Evolutionary conservation across 176 grass and related monocot species (phyloP).

Genomic region (Eragrostis nindensis): DNA sequence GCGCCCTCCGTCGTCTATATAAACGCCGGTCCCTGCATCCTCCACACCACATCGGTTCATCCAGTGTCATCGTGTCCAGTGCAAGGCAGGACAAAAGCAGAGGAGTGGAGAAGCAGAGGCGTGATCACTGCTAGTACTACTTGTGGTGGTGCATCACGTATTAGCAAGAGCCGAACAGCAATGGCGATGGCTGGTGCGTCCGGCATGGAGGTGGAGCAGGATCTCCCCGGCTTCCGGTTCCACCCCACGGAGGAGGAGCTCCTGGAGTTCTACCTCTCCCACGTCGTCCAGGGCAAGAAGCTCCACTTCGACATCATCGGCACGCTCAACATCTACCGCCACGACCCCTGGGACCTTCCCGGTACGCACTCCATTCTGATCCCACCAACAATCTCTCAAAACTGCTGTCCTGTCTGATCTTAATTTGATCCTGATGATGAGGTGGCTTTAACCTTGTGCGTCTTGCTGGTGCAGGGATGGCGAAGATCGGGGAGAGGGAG

Average conservation of each 20-base stretch:
- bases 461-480: conserved; percentile 43
- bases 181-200: conserved; percentile 15
- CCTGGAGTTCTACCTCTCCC: conserved; percentile 76
- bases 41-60: background rate
- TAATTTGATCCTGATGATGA: background rate
- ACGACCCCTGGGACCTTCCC: conserved; percentile 89
- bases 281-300: conserved; percentile 59
- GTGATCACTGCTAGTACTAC: background rate
- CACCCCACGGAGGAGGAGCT: conserved; percentile 96
- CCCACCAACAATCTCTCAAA: background rate
- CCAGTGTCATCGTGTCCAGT: background rate
- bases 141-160: background rate
- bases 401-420: background rate
- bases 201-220: conserved; percentile 43
- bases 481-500: conserved; percentile 89
- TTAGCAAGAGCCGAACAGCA: background rate
- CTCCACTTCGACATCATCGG: conserved; percentile 85
- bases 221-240: conserved; percentile 89
- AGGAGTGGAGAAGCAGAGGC: background rate
- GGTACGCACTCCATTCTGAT: conserved; percentile 24
- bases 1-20: conserved; percentile 2
- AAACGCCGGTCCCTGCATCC: background rate
- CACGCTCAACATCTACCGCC: conserved; percentile 77
- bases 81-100: background rate
- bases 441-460: too few species aligned